Percentiles rank a stretch among this genome's conserved stretches.
These are phyloP conservation scores for barrel medic (Medicago truncatula) DNA, from an alignment of 306 rosid species.

Conservation along the genomic window MtrunA17r5.0-ANR NC_053043.1:7863501-7864000, in stretches of 20 bases:
- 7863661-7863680: too few relatives aligned
- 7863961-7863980: too few relatives aligned
- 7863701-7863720: conserved; percentile 40
- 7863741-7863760: conserved; percentile 96
- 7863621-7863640: conserved; percentile 78
- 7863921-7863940: not conserved
- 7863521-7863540: conserved; percentile 94
- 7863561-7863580: conserved; percentile 83
- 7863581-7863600: conserved; percentile 91
- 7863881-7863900: not conserved
- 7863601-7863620: conserved; percentile 88
- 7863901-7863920: not conserved
- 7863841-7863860: conserved; percentile 57
- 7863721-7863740: conserved; percentile 91
- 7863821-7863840: conserved; percentile 99
- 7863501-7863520: conserved; percentile 94
- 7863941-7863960: not conserved
- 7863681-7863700: conserved; percentile 18
- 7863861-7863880: not conserved
- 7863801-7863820: conserved; percentile 96
- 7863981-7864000: too few relatives aligned
- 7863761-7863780: conserved; percentile 96
- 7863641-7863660: not conserved
- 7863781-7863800: conserved; percentile 87
- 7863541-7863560: conserved; percentile 94